phyloP scores from a whole-genome alignment of 768 basidiomycete genomes.

The Leccinum disarticulatum region DNA sequence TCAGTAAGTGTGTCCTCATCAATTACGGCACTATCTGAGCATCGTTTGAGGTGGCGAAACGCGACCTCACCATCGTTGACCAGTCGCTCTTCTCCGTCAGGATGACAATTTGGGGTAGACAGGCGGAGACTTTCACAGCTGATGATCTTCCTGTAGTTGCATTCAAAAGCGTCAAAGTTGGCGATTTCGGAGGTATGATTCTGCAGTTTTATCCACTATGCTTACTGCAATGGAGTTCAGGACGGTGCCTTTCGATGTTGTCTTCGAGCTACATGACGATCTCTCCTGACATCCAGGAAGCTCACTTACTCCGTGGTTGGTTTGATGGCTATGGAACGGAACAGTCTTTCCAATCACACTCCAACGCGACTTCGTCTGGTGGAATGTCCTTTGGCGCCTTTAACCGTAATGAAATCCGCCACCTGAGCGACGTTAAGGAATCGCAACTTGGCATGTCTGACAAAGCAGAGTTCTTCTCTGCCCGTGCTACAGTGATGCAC shows the following conservation, averaged over 20 bases:
- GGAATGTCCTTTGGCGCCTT: constrained; percentile 46
- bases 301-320: constrained; percentile 88
- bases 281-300: constrained; percentile 91
- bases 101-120: constrained; percentile 94
- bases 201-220: not conserved
- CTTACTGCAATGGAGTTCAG: constrained; percentile 37
- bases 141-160: constrained; percentile 74
- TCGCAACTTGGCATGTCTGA: constrained; percentile 73
- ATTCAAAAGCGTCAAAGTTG: constrained; percentile 91
- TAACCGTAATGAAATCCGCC: constrained; percentile 71
- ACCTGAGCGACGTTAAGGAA: constrained; percentile 76
- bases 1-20: constrained; percentile 40
- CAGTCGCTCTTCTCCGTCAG: constrained; percentile 74
- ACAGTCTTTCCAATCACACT: constrained; percentile 71
- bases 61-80: constrained; percentile 89
- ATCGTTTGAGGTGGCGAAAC: constrained; percentile 68
- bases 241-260: constrained; percentile 82
- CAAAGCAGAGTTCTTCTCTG: constrained; percentile 76
- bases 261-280: constrained; percentile 79
- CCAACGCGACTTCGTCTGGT: constrained; percentile 40
- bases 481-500: constrained; percentile 82
- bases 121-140: constrained; percentile 77
- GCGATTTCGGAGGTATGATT: constrained; percentile 78
- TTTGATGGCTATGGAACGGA: constrained; percentile 71
- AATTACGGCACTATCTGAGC: constrained; percentile 1